A percentile compares a stretch with the other conserved stretches of the same genome.
Evolutionary conservation across 208 protist species (phyloP).

Genomic region (Trypanosoma melophagium): DNA sequence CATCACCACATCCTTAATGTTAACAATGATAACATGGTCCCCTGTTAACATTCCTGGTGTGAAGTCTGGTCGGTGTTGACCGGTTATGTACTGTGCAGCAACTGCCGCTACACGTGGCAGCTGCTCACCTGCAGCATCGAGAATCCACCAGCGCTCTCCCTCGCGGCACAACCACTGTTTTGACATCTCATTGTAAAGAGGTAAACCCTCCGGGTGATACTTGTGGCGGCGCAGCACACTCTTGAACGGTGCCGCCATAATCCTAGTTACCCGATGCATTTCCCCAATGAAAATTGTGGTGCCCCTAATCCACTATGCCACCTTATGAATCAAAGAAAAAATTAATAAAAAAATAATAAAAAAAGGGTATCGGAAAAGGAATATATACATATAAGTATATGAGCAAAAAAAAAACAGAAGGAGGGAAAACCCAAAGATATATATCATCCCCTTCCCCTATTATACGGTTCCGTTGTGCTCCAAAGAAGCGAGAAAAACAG

Average conservation of each 20-base stretch:
- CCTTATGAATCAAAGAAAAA: conserved; percentile 9
- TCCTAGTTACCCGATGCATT: conserved; percentile 55
- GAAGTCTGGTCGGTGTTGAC: conserved; percentile 88
- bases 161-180: conserved; percentile 91
- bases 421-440: conserved; percentile 1
- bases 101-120: conserved; percentile 78
- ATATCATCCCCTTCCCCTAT: neutral
- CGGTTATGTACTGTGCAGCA: conserved; percentile 89
- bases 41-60: conserved; percentile 88
- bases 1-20: conserved; percentile 92
- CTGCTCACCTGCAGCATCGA: conserved; percentile 88
- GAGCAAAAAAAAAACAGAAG: conserved; percentile 12
- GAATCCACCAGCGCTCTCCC: conserved; percentile 89
- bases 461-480: no score
- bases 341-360: conserved; percentile 27
- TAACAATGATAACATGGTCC: conserved; percentile 89
- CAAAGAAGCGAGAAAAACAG: no score
- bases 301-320: no score
- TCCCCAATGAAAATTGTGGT: no score
- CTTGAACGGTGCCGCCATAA: conserved; percentile 72
- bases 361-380: conserved; percentile 3
- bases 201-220: conserved; percentile 81
- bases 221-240: conserved; percentile 91
- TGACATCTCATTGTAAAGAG: conserved; percentile 89
- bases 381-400: conserved; percentile 16